Evolutionary conservation across 2,329 filamentous ascomycete genomes (phyloP).

Genomic region (Apiospora aurea): DNA sequence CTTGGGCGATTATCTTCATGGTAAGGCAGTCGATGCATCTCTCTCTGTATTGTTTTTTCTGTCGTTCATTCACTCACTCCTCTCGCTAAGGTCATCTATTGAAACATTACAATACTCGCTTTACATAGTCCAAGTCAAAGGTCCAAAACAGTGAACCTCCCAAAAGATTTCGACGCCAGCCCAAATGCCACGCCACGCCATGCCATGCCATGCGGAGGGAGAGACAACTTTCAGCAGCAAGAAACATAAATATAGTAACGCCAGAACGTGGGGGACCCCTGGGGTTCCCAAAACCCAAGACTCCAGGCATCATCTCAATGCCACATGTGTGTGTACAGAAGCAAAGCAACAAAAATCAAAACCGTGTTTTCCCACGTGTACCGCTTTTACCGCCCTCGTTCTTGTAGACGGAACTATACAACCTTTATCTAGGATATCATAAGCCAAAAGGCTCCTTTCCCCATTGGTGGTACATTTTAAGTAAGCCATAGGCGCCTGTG

Average conservation of each 20-base stretch:
- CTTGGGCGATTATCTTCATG: not conserved
- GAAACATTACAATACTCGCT: constrained; percentile 25
- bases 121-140: constrained; percentile 17
- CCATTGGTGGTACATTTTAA: constrained; percentile 9
- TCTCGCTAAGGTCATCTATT: constrained; percentile 7
- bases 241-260: not conserved
- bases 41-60: constrained; percentile 10
- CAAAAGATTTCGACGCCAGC: constrained; percentile 4
- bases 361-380: not conserved
- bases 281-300: not conserved
- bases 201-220: not conserved
- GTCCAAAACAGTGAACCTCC: not conserved
- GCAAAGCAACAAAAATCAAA: not conserved
- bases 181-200: constrained; percentile 18
- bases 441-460: constrained; percentile 10
- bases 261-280: not conserved
- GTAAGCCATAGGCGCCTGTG: not conserved
- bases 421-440: constrained; percentile 11
- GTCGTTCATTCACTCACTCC: not conserved
- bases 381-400: not conserved
- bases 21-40: constrained; percentile 10
- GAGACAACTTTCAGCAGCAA: not conserved
- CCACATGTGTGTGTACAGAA: constrained; percentile 6
- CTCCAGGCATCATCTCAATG: constrained; percentile 1
- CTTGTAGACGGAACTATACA: constrained; percentile 12